Percentiles rank a stretch among this genome's conserved stretches.
phyloP scores from a whole-genome alignment of 306 rosid species.

The Quercus robur region DNA sequence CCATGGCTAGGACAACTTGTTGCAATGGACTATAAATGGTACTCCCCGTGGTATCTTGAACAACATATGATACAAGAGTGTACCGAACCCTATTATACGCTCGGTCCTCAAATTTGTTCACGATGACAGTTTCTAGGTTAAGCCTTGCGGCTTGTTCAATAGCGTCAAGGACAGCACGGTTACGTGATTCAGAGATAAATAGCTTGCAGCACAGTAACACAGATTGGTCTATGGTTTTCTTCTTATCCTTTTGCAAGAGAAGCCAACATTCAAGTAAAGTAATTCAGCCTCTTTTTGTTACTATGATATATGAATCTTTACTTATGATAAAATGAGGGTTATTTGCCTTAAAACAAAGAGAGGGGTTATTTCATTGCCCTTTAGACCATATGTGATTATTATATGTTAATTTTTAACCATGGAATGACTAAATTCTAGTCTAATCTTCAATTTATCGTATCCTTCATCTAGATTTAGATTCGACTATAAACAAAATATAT shows the following conservation, averaged over 20 bases:
- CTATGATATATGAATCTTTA: no score
- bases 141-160: conserved; percentile 58
- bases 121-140: conserved; percentile 53
- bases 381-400: no score
- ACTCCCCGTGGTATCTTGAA: conserved; percentile 55
- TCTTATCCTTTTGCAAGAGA: conserved; percentile 41
- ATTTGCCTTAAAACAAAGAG: no score
- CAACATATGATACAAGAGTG: conserved; percentile 64
- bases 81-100: conserved; percentile 68
- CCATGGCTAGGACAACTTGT: conserved; percentile 60
- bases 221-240: conserved; percentile 48
- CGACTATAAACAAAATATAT: no score
- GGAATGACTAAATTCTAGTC: no score
- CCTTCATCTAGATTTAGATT: no score
- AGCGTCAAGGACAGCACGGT: conserved; percentile 45
- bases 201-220: conserved; percentile 68
- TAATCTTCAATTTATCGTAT: no score
- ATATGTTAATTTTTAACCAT: no score
- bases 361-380: no score
- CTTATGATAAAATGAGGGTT: no score
- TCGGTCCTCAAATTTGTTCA: conserved; percentile 54
- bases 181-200: conserved; percentile 71
- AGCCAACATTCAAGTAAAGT: neutral
- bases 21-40: conserved; percentile 75
- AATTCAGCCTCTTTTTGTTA: neutral